Evolutionary conservation across 2,329 filamentous ascomycete genomes (phyloP).

Genomic region (Aureobasidium sp.): DNA sequence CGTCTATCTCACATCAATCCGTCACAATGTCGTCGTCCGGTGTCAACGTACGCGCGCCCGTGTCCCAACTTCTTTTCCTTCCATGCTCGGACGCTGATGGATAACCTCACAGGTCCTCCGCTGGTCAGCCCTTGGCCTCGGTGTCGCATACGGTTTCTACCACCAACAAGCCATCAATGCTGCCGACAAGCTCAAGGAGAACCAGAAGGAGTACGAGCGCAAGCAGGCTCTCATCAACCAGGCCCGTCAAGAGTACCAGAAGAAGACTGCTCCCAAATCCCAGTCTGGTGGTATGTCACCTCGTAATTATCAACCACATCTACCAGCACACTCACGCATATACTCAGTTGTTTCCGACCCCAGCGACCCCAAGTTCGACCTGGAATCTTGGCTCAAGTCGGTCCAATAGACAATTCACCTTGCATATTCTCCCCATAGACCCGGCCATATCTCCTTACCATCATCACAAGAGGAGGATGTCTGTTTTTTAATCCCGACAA

Average conservation of each 20-base stretch:
- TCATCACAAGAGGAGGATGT: constrained; percentile 7
- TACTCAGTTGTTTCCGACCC: constrained; percentile 66
- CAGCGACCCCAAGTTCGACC: constrained; percentile 82
- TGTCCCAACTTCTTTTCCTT: constrained; percentile 3
- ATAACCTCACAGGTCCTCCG: constrained; percentile 68
- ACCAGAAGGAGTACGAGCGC: constrained; percentile 78
- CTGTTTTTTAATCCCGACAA: constrained; percentile 7
- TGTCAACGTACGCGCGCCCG: constrained; percentile 21
- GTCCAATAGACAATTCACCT: constrained; percentile 9
- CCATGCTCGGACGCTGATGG: neutral
- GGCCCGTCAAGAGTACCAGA: constrained; percentile 84
- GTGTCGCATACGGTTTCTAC: constrained; percentile 91
- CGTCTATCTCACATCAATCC: neutral
- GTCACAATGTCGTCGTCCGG: constrained; percentile 23
- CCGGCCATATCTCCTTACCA: neutral
- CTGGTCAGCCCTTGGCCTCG: constrained; percentile 87
- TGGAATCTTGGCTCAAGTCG: constrained; percentile 65
- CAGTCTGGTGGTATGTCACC: constrained; percentile 30
- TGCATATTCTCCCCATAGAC: constrained; percentile 3
- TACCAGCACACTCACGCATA: neutral
- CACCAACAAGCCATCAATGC: constrained; percentile 79
- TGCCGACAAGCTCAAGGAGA: constrained; percentile 60
- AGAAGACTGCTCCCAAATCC: constrained; percentile 56
- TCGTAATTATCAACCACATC: neutral
- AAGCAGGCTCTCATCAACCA: constrained; percentile 88